phyloP scores from a whole-genome alignment of 179 eudicot genomes.

The Carnegiea gigantea region DNA sequence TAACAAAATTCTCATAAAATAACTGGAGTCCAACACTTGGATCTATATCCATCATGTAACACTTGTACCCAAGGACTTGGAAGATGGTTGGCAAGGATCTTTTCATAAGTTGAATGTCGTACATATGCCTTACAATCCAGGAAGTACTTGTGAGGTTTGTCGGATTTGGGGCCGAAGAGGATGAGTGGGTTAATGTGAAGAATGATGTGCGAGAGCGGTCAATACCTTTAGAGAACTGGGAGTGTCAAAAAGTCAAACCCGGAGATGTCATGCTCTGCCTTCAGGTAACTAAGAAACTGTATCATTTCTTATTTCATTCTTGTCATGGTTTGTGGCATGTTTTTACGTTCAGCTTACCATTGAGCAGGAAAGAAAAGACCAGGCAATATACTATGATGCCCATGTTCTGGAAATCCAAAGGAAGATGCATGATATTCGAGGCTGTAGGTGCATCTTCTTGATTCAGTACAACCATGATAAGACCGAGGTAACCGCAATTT shows the following conservation, averaged over 20 bases:
- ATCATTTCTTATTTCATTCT: background rate
- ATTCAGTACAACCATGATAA: constrained; percentile 63
- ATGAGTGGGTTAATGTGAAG: constrained; percentile 91
- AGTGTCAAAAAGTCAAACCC: constrained; percentile 63
- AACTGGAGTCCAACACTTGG: background rate
- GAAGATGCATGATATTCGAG: constrained; percentile 53
- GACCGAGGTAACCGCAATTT: constrained; percentile 48
- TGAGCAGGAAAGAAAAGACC: constrained; percentile 65
- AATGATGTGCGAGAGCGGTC: constrained; percentile 83
- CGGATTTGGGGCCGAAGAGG: constrained; percentile 74
- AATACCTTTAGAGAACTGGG: constrained; percentile 80
- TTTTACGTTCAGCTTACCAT: background rate
- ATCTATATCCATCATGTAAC: background rate
- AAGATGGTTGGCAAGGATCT: background rate
- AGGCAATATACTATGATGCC: constrained; percentile 79
- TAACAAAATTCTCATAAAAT: background rate
- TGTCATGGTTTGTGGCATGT: constrained; percentile 3
- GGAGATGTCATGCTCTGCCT: constrained; percentile 80
- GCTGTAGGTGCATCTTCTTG: constrained; percentile 75
- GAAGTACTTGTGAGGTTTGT: constrained; percentile 83
- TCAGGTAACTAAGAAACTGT: constrained; percentile 47
- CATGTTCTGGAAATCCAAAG: constrained; percentile 50
- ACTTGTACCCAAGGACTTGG: background rate
- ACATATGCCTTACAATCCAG: constrained; percentile 38
- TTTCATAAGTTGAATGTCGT: background rate